Conservation (phyloP, 2,329 filamentous ascomycete species). For the Diaporthe batatas region DNA sequence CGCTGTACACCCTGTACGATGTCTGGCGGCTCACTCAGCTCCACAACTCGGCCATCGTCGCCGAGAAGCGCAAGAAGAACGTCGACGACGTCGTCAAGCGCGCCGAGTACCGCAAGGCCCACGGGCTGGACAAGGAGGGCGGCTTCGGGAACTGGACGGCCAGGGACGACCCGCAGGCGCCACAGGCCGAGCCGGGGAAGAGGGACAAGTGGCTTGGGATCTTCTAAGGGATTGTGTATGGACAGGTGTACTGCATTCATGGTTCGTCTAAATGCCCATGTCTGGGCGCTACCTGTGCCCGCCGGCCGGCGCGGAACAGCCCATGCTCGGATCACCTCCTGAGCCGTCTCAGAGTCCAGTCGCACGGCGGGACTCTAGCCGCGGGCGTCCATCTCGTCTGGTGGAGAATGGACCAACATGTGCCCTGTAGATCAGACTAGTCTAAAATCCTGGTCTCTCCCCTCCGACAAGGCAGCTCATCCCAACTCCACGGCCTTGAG, state of each 20-base stretch:
- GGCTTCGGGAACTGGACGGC: conserved; percentile 57
- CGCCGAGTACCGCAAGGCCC: conserved; percentile 85
- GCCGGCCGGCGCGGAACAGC: not conserved
- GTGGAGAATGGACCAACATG: not conserved
- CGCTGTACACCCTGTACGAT: conserved; percentile 73
- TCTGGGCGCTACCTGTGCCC: not conserved
- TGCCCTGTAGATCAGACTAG: conserved; percentile 32
- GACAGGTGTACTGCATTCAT: not conserved
- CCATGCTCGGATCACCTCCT: not conserved
- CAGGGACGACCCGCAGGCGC: conserved; percentile 42
- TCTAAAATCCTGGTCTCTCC: conserved; percentile 35
- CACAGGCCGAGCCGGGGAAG: conserved; percentile 52
- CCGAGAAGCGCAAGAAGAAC: conserved; percentile 78
- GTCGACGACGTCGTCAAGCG: conserved; percentile 92
- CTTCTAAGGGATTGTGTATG: conserved; percentile 65
- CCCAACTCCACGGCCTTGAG: conserved; percentile 81
- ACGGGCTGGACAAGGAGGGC: conserved; percentile 79
- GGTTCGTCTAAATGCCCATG: not conserved
- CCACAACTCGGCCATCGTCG: conserved; percentile 76
- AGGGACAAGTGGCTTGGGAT: conserved; percentile 78
- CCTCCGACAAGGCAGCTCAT: conserved; percentile 51
- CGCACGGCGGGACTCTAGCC: not conserved
- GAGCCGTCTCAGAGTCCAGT: not conserved
- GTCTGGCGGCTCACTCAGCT: conserved; percentile 83
- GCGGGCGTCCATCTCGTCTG: not conserved